Percentiles rank a stretch among this genome's conserved stretches.
Evolutionary conservation across 495 filamentous ascomycete genomes (phyloP).

Genomic region (Bacidia rubella): DNA sequence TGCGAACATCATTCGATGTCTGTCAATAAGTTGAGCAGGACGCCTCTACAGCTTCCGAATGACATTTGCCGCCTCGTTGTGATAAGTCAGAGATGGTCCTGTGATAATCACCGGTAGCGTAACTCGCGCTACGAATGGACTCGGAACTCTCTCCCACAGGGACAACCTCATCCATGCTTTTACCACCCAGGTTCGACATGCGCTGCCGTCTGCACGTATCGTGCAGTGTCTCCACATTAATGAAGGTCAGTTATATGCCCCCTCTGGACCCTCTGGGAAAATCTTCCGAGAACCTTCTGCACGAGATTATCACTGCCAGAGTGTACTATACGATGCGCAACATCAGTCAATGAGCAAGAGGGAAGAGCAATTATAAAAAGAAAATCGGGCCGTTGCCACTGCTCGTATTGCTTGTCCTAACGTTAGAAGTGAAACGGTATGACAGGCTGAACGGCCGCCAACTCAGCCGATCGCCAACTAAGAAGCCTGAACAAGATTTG

Average conservation of each 20-base stretch:
- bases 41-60: too few species aligned
- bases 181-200: neutral
- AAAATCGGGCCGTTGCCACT: neutral
- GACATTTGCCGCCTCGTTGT: too few species aligned
- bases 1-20: too few species aligned
- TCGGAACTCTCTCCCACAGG: neutral
- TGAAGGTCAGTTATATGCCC: neutral
- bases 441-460: neutral
- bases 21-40: too few species aligned
- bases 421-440: neutral
- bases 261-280: too few species aligned
- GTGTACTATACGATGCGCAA: too few species aligned
- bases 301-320: too few species aligned
- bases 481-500: neutral
- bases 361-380: neutral
- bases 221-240: neutral
- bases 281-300: neutral
- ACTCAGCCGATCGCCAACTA: neutral
- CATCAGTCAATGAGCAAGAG: neutral
- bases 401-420: neutral
- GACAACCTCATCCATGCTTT: neutral
- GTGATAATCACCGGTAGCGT: neutral
- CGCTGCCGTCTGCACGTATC: neutral
- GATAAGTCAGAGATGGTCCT: neutral
- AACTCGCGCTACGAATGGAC: neutral